Evolutionary conservation across 495 filamentous ascomycete genomes (phyloP), one percentile per base, ranked within the genome.

Genomic region (Podospora pseudopauciseta): DNA sequence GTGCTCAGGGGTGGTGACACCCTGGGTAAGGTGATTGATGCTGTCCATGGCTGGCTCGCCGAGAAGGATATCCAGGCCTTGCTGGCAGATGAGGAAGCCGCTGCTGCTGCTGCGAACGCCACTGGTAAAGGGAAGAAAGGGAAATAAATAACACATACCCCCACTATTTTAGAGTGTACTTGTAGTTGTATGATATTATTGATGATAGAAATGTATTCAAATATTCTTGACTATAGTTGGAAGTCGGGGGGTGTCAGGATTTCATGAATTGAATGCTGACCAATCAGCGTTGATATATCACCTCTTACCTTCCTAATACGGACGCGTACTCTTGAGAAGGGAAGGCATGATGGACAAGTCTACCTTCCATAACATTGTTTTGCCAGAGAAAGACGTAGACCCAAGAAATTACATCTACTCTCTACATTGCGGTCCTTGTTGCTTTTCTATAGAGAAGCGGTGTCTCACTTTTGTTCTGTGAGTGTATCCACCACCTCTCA

Each of bases 21-120:
- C 0, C 74, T 98, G 58, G 91, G 92, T 49, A 88, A 83, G 68
- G 77, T 97, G 27, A 92, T 98, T 80, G 87, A 91, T 23, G 94
- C 91, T 71, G 90, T 94, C 30, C 87, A 86, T 68, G 83, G 80
- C 6, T 97, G 95, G 95, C 81, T 95, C 65, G 82, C 84, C 66
- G 89, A 92, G 70, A 83, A 82, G 26, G 95, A 99, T 60, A 86
- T 97, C 23, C 86, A 92, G 77, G 84, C 78, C 18, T 73, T 96
- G 74, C 78, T 85, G 18, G 82, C 80, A 7, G 81, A 84, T 16
- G 84, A 85, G 67, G 80, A 82, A 65, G 80, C 78, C 18, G 71
- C 71, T 28, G 70, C 75, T 7, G 68, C 68, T 28, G 63, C 70
- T 26, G 61, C 71, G 5, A 49, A 63, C 27, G 59, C 62, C 0